A percentile compares a stretch with the other conserved stretches of the same genome.
These are phyloP conservation scores for Aspergillus phoenicis DNA, from an alignment of 2,329 filamentous ascomycete species.

Conservation along the genomic window DNA sequence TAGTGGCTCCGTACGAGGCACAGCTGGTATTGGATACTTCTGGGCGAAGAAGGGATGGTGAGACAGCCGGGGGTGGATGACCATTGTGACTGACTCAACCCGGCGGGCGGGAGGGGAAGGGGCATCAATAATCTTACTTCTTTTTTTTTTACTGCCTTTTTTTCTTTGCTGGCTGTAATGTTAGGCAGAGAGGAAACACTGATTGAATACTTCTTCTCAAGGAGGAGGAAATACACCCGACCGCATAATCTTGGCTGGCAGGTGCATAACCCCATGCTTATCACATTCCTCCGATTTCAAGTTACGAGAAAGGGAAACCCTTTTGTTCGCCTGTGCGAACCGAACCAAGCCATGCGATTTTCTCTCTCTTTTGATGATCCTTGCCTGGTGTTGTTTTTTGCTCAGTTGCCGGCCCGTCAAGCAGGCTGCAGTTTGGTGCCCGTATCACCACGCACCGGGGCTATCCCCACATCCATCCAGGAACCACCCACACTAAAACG, in stretches of 20 bases:
- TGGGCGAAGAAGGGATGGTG: slow-evolving; percentile 12
- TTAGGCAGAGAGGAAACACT: not conserved
- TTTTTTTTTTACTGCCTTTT: not conserved
- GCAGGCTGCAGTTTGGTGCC: not conserved
- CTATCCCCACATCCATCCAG: slow-evolving; percentile 22
- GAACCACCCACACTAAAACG: slow-evolving; percentile 23
- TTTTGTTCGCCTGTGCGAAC: not conserved
- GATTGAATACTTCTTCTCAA: too few relatives aligned
- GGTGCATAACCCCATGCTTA: not conserved
- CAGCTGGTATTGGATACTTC: not conserved
- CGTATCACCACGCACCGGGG: slow-evolving; percentile 23
- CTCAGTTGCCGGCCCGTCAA: not conserved
- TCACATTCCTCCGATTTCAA: not conserved
- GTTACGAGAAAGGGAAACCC: not conserved
- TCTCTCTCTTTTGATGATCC: not conserved
- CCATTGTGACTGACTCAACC: slow-evolving; percentile 1
- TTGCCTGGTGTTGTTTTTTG: not conserved
- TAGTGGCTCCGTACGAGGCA: not conserved
- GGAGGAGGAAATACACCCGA: not conserved
- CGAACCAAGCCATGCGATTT: slow-evolving; percentile 1
- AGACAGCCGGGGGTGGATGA: slow-evolving; percentile 9
- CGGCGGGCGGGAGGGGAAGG: not conserved
- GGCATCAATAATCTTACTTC: not conserved
- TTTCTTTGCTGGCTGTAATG: not conserved
- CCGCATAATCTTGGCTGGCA: not conserved